Evolutionary conservation across 2,329 filamentous ascomycete genomes (phyloP).

Genomic region (Penicillium sp.): DNA sequence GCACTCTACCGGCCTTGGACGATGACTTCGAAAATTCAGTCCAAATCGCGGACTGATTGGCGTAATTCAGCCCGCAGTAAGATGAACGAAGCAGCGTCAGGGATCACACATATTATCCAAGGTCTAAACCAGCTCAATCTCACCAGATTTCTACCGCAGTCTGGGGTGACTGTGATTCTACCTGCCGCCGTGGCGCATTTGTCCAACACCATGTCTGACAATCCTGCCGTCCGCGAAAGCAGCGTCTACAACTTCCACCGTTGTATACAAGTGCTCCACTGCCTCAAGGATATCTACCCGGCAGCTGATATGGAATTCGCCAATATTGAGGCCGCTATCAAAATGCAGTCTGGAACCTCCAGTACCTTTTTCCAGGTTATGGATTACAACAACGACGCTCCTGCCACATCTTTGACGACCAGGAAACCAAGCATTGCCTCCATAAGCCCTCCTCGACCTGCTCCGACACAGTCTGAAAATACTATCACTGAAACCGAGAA

Average conservation of each 20-base stretch:
- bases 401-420: conserved; percentile 10
- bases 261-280: conserved; percentile 81
- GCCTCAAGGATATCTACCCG: conserved; percentile 76
- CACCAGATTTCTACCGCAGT: conserved; percentile 73
- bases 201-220: conserved; percentile 75
- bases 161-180: conserved; percentile 78
- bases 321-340: conserved; percentile 36
- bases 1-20: conserved; percentile 84
- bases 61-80: conserved; percentile 71
- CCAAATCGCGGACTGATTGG: conserved; percentile 49
- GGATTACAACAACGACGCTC: conserved; percentile 26
- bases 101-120: conserved; percentile 74
- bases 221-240: conserved; percentile 63
- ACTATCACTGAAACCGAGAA: background rate
- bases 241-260: conserved; percentile 74
- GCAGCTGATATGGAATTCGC: conserved; percentile 69
- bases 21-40: conserved; percentile 51
- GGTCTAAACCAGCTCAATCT: conserved; percentile 67
- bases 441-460: conserved; percentile 8
- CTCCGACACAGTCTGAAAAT: conserved; percentile 2
- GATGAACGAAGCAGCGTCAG: conserved; percentile 74
- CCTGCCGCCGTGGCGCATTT: conserved; percentile 87
- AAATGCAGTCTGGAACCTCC: conserved; percentile 28
- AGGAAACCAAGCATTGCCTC: conserved; percentile 19
- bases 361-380: conserved; percentile 34